Evolutionary conservation across 345 rosid genomes (phyloP).

Genomic region (Eucalyptus albens): DNA sequence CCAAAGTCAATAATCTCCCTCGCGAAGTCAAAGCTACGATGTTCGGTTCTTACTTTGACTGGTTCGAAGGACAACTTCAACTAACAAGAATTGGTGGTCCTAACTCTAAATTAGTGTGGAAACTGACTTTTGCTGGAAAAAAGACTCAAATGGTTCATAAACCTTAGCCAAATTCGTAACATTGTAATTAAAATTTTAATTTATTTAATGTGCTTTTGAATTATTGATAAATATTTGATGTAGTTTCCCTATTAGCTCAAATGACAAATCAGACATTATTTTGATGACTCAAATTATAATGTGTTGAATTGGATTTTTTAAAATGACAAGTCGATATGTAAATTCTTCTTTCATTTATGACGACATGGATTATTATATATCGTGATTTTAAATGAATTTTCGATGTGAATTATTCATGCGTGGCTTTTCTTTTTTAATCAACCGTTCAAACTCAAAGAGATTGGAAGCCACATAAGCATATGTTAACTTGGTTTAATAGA

Average conservation of each 20-base stretch:
- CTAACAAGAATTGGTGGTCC: not conserved
- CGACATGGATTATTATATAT: rapidly evolving
- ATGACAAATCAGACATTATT: rapidly evolving
- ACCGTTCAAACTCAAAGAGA: not conserved
- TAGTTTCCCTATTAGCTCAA: not conserved
- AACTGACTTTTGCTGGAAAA: not conserved
- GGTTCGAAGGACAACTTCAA: not conserved
- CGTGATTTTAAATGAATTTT: rapidly evolving
- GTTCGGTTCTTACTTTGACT: not conserved
- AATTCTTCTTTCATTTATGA: not conserved
- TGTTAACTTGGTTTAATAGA: not conserved
- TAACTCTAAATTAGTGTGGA: not conserved
- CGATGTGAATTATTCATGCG: rapidly evolving
- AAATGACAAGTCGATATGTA: not conserved
- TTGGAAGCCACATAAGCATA: rapidly evolving
- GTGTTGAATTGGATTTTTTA: not conserved
- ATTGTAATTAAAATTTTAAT: rapidly evolving
- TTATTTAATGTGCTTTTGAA: rapidly evolving
- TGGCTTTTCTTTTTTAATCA: not conserved
- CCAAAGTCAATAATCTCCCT: not conserved
- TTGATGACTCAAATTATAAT: not conserved
- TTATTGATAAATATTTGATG: rapidly evolving
- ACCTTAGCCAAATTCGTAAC: rapidly evolving
- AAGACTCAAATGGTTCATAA: not conserved
- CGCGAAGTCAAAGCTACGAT: not conserved